Evolutionary conservation across 441 rosid genomes (phyloP), one percentile per base, ranked within the genome.

Genomic region (Corymbia calophylla): DNA sequence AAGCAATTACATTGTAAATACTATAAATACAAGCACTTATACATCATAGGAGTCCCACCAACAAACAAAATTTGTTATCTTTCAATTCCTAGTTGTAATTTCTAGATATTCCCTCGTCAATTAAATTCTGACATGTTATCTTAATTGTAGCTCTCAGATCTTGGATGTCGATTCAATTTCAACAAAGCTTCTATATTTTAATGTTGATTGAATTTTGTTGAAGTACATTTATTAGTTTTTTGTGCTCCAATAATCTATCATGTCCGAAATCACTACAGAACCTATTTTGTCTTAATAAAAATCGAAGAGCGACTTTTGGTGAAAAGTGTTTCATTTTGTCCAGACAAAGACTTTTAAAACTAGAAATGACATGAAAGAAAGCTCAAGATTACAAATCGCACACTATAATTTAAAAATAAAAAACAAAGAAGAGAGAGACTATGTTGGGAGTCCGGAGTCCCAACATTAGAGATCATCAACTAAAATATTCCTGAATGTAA

Each of bases 221-320:
- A 62, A 29, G 35, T 62, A 62, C 29, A 4, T 29, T 62, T 62
- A 29, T 62, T 7, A 18, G 6, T 62, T 29, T 62, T n/a, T 29
- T 62, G 70, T 62, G 70, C 4, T 29, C 4, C 0, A 23, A 1
- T 56, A 27, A 56, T 23, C 5, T 56, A 1, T 23, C 6, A 23
- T 56, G 5, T 27, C 53, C 1, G 70, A n/a, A 62, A 29, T 62
- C 70, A 53, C 53, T 4, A 16, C 7, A 29, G 32, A 29, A 62
- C 17, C 3, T 29, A 4, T 62, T 4, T 62, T 32, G 0, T 29
- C 7, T 62, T 62, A 12, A 6, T 62, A 13, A 60, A n/a, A 29
- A 12, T 1, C 6, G 1, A 60, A 0, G 14, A 62, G 29, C 0
- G n/a, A n/a, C n/a, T n/a, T n/a, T n/a, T n/a, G 32, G 18, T 29